Conservation (phyloP, 75 land plant species). For the Cryptomeria japonica region DNA sequence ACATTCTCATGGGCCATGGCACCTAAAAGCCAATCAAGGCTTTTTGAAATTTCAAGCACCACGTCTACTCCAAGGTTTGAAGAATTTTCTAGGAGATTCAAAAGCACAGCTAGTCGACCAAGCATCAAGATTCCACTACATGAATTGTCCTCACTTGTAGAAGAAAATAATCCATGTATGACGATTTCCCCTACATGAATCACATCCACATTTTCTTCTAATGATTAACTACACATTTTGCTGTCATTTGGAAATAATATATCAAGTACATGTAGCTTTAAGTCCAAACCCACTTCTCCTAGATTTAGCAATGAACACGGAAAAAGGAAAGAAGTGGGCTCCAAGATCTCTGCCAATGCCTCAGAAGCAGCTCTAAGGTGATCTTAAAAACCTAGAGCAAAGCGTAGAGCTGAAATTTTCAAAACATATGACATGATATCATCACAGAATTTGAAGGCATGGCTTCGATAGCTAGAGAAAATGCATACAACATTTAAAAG, state of each 20-base stretch:
- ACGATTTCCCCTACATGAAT: not conserved
- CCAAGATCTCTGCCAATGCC: constrained; percentile 64
- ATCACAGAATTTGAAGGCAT: constrained; percentile 45
- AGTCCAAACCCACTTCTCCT: constrained; percentile 31
- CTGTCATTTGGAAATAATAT: constrained; percentile 33
- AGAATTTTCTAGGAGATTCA: constrained; percentile 59
- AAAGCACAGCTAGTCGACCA: constrained; percentile 58
- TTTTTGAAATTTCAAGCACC: constrained; percentile 44
- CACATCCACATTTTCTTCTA: not conserved
- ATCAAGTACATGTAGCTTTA: constrained; percentile 59
- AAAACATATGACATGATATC: constrained; percentile 49
- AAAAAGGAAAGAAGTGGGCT: constrained; percentile 61
- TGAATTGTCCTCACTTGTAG: constrained; percentile 16
- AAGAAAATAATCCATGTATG: constrained; percentile 25
- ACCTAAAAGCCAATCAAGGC: constrained; percentile 41
- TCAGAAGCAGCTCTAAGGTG: constrained; percentile 44
- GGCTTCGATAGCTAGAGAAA: constrained; percentile 51
- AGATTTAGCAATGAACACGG: constrained; percentile 60
- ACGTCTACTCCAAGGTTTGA: constrained; percentile 45
- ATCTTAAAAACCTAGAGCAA: constrained; percentile 36
- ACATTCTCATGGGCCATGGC: constrained; percentile 35
- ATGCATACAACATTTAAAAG: constrained; percentile 71
- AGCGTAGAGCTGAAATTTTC: constrained; percentile 50
- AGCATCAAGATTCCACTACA: constrained; percentile 23
- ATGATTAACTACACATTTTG: constrained; percentile 7